Percentiles rank a stretch among this genome's conserved stretches.
Evolutionary conservation across 305 asterid genomes (phyloP).

Genomic region (Nicotiana rustica): DNA sequence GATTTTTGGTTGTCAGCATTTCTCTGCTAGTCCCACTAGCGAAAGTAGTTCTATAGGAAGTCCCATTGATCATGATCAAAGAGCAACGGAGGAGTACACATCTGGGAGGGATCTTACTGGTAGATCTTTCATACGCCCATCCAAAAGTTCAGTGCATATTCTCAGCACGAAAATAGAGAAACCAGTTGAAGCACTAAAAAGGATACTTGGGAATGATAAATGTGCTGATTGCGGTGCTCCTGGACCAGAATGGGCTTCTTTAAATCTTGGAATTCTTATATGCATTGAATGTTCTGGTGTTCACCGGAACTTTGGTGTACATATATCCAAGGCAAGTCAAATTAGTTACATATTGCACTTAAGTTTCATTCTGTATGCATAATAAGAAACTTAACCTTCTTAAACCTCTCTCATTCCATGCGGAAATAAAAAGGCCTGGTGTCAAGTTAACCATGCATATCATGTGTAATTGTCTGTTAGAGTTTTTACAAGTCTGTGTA

Average conservation of each 20-base stretch:
- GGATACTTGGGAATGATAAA: conserved; percentile 86
- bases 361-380: conserved; percentile 28
- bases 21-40: conserved; percentile 63
- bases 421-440: conserved; percentile 1
- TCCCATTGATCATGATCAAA: conserved; percentile 55
- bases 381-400: conserved; percentile 6
- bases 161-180: conserved; percentile 52
- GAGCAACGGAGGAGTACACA: conserved; percentile 54
- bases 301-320: conserved; percentile 98
- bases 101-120: conserved; percentile 56
- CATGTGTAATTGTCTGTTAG: conserved; percentile 16
- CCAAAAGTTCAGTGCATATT: conserved; percentile 63
- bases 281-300: conserved; percentile 94
- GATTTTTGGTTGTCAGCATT: conserved; percentile 51
- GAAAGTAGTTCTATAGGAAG: conserved; percentile 64
- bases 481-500: background rate
- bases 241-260: conserved; percentile 97
- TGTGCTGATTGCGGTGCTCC: conserved; percentile 98
- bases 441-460: background rate
- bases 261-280: conserved; percentile 86
- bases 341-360: conserved; percentile 28
- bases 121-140: conserved; percentile 60
- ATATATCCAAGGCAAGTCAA: conserved; percentile 84
- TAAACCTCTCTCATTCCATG: conserved; percentile 19
- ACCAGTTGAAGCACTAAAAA: conserved; percentile 66